phyloP scores from a whole-genome alignment of 495 filamentous ascomycete species.

The Trichoderma gamsii region DNA sequence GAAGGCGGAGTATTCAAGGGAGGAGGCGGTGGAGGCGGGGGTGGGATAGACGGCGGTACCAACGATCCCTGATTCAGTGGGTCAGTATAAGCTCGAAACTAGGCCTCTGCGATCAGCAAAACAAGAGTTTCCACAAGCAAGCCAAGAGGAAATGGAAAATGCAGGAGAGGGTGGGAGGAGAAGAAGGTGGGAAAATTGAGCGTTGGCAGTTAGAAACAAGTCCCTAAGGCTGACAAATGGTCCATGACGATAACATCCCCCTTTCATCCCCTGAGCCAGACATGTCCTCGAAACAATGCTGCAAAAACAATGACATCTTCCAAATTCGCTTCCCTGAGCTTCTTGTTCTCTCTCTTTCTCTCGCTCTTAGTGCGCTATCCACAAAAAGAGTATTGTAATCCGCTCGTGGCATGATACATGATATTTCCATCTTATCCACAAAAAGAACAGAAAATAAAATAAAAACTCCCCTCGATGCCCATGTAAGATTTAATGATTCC shows the following conservation, averaged over 20 bases:
- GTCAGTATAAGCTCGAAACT: slow-evolving; percentile 49
- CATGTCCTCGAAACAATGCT: slow-evolving; percentile 4
- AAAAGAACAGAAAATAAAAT: neutral
- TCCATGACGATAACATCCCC: neutral
- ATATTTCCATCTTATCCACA: neutral
- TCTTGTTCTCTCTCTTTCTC: neutral
- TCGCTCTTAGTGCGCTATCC: slow-evolving; percentile 10
- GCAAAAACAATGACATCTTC: slow-evolving; percentile 9
- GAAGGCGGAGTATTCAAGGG: slow-evolving; percentile 76
- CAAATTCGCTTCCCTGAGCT: slow-evolving; percentile 1
- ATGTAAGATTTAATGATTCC: neutral
- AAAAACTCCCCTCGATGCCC: neutral
- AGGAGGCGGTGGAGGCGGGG: slow-evolving; percentile 53
- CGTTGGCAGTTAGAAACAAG: slow-evolving; percentile 3
- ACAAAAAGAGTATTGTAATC: neutral
- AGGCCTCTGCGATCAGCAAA: slow-evolving; percentile 5
- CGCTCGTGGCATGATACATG: neutral
- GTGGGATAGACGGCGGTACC: slow-evolving; percentile 44
- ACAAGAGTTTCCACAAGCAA: neutral
- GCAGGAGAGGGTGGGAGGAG: neutral
- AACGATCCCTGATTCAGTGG: slow-evolving; percentile 36
- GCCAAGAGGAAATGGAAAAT: neutral
- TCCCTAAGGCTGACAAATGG: slow-evolving; percentile 13
- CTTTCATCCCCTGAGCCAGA: neutral
- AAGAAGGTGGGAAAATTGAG: neutral